Evolutionary conservation across 257 asterid genomes (phyloP).

Genomic region (Solanum acaule): DNA sequence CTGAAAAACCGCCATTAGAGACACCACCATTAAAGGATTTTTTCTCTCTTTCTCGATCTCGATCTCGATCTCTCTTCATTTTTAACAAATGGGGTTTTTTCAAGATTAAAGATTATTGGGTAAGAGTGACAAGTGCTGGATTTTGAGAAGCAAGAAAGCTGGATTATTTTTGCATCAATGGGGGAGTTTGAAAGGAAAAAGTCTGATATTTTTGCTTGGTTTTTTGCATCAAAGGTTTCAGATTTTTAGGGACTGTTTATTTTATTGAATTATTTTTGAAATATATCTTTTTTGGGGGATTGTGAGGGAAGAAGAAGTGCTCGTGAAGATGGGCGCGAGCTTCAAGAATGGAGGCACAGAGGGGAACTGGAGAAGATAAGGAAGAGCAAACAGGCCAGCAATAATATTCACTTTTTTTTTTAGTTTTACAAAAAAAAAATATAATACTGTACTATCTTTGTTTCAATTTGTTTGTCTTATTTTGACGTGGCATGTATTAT

Average conservation of each 20-base stretch:
- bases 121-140: background rate
- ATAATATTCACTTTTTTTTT: background rate
- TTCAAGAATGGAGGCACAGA: slow-evolving; percentile 60
- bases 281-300: background rate
- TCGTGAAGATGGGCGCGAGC: slow-evolving; percentile 57
- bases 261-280: background rate
- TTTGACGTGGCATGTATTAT: fast-evolving
- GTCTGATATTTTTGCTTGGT: slow-evolving; percentile 31
- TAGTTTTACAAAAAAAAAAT: too few species aligned
- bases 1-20: background rate
- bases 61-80: slow-evolving; percentile 76
- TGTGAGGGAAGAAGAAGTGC: slow-evolving; percentile 13
- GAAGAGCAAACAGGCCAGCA: slow-evolving; percentile 26
- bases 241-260: background rate
- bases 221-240: slow-evolving; percentile 31
- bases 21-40: background rate
- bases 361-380: slow-evolving; percentile 38
- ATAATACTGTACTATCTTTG: too few species aligned
- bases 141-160: slow-evolving; percentile 26
- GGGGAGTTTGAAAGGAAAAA: slow-evolving; percentile 8
- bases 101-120: background rate
- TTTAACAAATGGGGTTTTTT: background rate
- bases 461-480: too few species aligned
- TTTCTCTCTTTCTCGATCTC: slow-evolving; percentile 28
- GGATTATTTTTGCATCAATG: slow-evolving; percentile 45